Base-by-base conservation (phyloP, 2,329 filamentous ascomycete species). In the Fusarium poae region DNA sequence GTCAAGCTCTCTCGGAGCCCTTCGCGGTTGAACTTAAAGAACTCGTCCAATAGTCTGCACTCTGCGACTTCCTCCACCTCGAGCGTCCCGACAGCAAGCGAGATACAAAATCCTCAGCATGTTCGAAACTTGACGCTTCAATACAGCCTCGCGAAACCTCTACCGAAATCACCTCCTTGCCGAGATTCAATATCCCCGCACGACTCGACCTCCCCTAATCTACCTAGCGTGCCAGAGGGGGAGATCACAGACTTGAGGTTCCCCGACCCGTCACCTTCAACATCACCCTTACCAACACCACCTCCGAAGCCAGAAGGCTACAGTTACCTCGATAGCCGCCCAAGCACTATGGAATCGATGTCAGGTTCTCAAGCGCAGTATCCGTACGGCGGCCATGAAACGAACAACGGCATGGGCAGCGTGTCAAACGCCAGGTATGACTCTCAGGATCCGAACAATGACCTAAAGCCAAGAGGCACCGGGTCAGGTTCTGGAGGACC, bases 101-200 rank as follows among this genome's bases (percentile, higher is more conserved):
- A 74, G 44, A 65, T 56, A 20, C 65, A 75, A 46, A 62, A 72
- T 23, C 12, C 67, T 62, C 80, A 85, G 78, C 85, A 88, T 87
- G 85, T 79, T 60, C 81, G 84, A 68, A 84, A 82, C 70, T 65
- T 86, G 75, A 88, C 83, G 68, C 77, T 88, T 50, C 85, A 86
- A 72, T 80, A 84, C 60, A 88, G 85, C 71, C 85, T 88, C 67
- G 82, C 83, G 71, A 89, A 89, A 75, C 86, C 86, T 49, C 76
- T 88, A 23, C 86, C 86, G 35, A 82, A 84, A 63, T 81, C 85
- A 25, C 85, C 86, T 27, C 80, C 74, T n/a, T 52, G 54, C 30
- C 62, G 62, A 59, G 68, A 69, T 48, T 71, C 70, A 49, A 62
- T 68, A 72, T 56, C 75, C 68, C 64, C 77, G 72, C 55, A 77